phyloP scores from a whole-genome alignment of 2,329 filamentous ascomycete species.

The Periconia macrospinosa region DNA sequence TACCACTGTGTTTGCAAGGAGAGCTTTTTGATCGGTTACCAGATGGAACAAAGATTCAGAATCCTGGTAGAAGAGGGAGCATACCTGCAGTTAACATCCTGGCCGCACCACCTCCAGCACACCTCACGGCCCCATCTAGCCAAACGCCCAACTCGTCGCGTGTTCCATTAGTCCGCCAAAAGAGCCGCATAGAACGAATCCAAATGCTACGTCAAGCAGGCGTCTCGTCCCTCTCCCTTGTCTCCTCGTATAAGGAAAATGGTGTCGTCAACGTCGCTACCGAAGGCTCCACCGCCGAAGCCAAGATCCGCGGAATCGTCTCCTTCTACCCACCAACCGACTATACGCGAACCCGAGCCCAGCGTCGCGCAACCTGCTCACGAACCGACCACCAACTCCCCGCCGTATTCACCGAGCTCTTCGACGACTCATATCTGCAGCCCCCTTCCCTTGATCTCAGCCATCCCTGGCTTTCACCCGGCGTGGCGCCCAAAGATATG shows the following conservation, averaged over 20 bases:
- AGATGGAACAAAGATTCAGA: constrained; percentile 30
- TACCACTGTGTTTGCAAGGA: constrained; percentile 60
- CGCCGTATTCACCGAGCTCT: constrained; percentile 54
- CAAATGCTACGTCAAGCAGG: constrained; percentile 39
- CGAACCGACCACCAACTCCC: constrained; percentile 57
- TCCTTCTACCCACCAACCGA: constrained; percentile 67
- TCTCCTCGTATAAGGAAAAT: constrained; percentile 41
- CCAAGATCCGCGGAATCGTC: constrained; percentile 57
- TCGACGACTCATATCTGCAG: constrained; percentile 55
- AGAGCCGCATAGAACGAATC: constrained; percentile 36
- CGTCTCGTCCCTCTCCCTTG: constrained; percentile 36
- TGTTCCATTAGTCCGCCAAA: constrained; percentile 33
- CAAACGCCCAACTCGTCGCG: constrained; percentile 34
- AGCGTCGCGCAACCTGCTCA: constrained; percentile 58
- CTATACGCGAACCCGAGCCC: constrained; percentile 61
- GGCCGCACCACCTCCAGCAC: constrained; percentile 13
- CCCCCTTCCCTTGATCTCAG: constrained; percentile 53
- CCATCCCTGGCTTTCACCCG: constrained; percentile 63
- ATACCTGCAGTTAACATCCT: constrained; percentile 23
- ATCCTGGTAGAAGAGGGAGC: constrained; percentile 27
- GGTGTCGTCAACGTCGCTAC: constrained; percentile 35
- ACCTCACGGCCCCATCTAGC: constrained; percentile 12
- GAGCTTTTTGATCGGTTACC: constrained; percentile 42
- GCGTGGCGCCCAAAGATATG: constrained; percentile 57
- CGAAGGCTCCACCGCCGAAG: constrained; percentile 41